These are phyloP conservation scores for Talaromyces marneffei DNA, from an alignment of 2,329 filamentous ascomycete species.

Conservation along the genomic window DNA sequence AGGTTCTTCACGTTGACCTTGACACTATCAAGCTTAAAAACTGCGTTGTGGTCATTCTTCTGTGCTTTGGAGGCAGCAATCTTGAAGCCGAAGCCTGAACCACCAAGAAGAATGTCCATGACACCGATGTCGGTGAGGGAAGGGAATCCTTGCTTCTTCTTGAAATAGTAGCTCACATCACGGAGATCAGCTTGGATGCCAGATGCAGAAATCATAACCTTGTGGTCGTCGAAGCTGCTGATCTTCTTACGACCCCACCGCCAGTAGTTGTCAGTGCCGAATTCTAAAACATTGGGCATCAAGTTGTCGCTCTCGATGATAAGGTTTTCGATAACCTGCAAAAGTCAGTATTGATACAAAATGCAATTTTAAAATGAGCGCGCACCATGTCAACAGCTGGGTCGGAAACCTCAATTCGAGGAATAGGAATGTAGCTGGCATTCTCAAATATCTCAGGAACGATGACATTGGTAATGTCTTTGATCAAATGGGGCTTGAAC, in stretches of 20 bases:
- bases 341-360: background rate
- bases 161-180: constrained; percentile 91
- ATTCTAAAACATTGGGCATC: constrained; percentile 83
- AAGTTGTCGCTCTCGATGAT: constrained; percentile 96
- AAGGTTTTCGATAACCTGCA: constrained; percentile 79
- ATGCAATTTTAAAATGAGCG: background rate
- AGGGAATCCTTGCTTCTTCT: constrained; percentile 91
- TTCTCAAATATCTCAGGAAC: constrained; percentile 76
- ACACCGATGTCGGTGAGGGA: constrained; percentile 80
- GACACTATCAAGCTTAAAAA: constrained; percentile 92
- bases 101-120: constrained; percentile 80
- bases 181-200: constrained; percentile 89
- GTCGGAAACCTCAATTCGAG: constrained; percentile 89
- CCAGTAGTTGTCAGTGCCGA: constrained; percentile 89
- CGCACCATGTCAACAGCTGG: constrained; percentile 66
- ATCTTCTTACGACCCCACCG: constrained; percentile 88
- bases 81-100: constrained; percentile 84
- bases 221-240: constrained; percentile 74
- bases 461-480: constrained; percentile 82
- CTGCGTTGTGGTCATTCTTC: constrained; percentile 67
- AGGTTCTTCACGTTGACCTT: constrained; percentile 75
- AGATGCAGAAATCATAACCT: constrained; percentile 72
- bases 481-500: constrained; percentile 90
- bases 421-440: constrained; percentile 83
- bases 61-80: constrained; percentile 80